Conservation (phyloP, 2,329 filamentous ascomycete genomes). For the Ambrosiella xylebori region DNA sequence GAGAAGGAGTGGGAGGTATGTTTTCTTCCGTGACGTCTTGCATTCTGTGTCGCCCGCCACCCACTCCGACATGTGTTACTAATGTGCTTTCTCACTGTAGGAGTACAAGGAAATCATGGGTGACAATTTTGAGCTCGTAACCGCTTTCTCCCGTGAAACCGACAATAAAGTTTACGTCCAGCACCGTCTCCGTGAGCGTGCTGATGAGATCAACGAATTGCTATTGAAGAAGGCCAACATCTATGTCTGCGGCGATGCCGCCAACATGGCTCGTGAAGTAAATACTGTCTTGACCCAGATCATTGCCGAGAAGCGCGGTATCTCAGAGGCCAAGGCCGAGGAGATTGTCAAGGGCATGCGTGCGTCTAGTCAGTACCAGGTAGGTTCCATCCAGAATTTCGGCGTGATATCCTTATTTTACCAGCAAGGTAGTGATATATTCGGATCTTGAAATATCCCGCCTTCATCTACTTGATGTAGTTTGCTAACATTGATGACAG, state of each 20-base stretch:
- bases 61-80: not conserved
- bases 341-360: conserved; percentile 97
- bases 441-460: not conserved
- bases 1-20: conserved; percentile 81
- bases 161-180: conserved; percentile 92
- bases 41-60: not conserved
- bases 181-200: conserved; percentile 70
- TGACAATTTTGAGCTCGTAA: conserved; percentile 78
- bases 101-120: conserved; percentile 69
- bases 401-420: not conserved
- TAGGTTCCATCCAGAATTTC: conserved; percentile 23
- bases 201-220: conserved; percentile 72
- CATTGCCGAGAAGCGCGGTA: conserved; percentile 64
- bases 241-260: conserved; percentile 95
- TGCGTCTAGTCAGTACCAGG: conserved; percentile 89
- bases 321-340: conserved; percentile 76
- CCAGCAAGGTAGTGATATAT: too few relatives aligned
- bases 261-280: conserved; percentile 91
- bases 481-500: conserved; percentile 22
- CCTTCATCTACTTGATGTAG: not conserved
- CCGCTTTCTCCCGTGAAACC: conserved; percentile 83
- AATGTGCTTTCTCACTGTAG: conserved; percentile 27
- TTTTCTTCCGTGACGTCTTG: not conserved
- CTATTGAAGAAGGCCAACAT: conserved; percentile 79
- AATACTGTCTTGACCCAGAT: conserved; percentile 77